Base-by-base conservation (phyloP, 2,329 filamentous ascomycete species). In the Aspergillus arachidicola region DNA sequence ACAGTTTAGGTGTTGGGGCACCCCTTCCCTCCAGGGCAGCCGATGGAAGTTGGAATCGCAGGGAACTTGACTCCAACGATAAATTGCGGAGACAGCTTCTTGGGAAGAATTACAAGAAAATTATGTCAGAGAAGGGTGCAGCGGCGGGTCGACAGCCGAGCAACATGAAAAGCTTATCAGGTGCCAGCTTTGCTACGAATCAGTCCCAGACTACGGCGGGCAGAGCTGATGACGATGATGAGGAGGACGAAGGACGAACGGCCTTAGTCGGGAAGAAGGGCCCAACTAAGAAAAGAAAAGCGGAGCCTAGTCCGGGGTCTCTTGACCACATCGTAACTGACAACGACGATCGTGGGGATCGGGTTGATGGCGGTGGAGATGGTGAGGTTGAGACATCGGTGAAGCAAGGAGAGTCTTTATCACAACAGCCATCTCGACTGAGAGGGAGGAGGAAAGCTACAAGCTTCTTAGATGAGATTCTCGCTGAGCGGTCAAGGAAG, bases 381-480 rank as follows among this genome's bases (percentile, higher is more conserved):
- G 63, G 19, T 26, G 53, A 60, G 57, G 57, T 23, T 57, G 61
- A 62, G 34, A 21, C 21, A 61, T 48, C 60, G 6, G 57, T 48
- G 28, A 56, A 58, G 56, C 58, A 63, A 58, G 59, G 61, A 48
- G 55, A 58, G 34, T 23, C 62, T 1, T 57, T 61, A n/a, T 58
- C 64, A 55, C 63, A 53, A n/a, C 55, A 66, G 58, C 58, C 60
- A 46, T 60, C 64, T 32, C 63, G 62, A 28, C 54, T 67, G 11
- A 76, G 72, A 58, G 71, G 68, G 26, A 74, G 72, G 32, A 82
- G 80, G 66, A 79, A 80, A 57, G 76, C 76, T 1, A 77, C 71
- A 16, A 86, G 80, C 64, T 87, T 84, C 68, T 75, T 88, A 28
- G 86, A 88, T 71, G 83, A 87, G 66, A 72, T 87, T 19, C 68